Conservation (phyloP, 1,284 basidiomycete species). For the Pseudozyma pruni region DNA sequence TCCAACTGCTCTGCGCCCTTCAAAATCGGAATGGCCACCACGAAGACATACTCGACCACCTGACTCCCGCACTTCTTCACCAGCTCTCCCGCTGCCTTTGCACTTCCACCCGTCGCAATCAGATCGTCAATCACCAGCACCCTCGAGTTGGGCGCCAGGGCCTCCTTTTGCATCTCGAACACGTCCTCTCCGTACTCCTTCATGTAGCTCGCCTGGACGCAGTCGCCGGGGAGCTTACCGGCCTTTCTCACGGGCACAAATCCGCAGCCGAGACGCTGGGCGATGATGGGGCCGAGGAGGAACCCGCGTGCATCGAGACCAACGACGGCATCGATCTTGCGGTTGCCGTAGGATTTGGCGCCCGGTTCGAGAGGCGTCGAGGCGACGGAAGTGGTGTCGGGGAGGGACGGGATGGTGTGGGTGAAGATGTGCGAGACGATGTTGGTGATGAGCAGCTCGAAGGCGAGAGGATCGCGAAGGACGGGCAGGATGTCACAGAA, state of each 20-base stretch:
- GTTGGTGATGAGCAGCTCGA: conserved; percentile 83
- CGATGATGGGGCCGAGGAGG: conserved; percentile 91
- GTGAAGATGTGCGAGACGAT: conserved; percentile 87
- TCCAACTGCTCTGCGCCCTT: conserved; percentile 82
- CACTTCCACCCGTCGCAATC: conserved; percentile 96
- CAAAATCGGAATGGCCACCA: conserved; percentile 87
- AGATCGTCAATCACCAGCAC: conserved; percentile 94
- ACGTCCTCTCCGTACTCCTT: conserved; percentile 98
- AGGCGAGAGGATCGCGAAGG: conserved; percentile 65
- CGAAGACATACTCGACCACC: conserved; percentile 91
- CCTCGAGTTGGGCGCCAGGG: conserved; percentile 81
- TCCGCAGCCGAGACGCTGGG: conserved; percentile 87
- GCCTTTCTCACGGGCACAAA: conserved; percentile 96
- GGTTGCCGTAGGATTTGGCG: conserved; percentile 36
- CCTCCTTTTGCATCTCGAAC: conserved; percentile 93
- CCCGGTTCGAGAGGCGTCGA: conserved; percentile 41
- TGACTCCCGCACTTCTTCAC: conserved; percentile 83
- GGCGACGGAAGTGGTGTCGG: conserved; percentile 55
- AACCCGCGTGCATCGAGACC: conserved; percentile 97
- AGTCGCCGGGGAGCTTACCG: conserved; percentile 91
- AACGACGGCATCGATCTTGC: conserved; percentile 88
- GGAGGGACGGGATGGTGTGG: conserved; percentile 73
- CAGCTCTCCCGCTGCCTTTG: conserved; percentile 90
- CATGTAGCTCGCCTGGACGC: conserved; percentile 80
- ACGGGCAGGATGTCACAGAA: conserved; percentile 68